Percentiles rank a stretch among this genome's conserved stretches.
phyloP scores from a whole-genome alignment of 495 filamentous ascomycete genomes.

The Penicillium cosmopolitanum region DNA sequence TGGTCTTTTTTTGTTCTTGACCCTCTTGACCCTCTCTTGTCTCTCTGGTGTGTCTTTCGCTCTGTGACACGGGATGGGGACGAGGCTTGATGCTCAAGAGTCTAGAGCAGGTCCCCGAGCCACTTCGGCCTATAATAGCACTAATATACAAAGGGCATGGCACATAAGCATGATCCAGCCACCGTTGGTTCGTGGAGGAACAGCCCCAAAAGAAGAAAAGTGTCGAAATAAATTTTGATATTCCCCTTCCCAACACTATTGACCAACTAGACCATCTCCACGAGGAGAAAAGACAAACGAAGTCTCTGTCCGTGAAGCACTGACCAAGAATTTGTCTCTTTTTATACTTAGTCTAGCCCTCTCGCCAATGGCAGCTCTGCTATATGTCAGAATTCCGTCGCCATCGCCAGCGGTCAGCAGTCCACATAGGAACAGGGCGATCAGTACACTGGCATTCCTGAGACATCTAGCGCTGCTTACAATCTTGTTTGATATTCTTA shows the following conservation, averaged over 20 bases:
- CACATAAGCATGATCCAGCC: slow-evolving; percentile 16
- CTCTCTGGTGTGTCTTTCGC: not conserved
- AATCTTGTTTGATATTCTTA: slow-evolving; percentile 1
- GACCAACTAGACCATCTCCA: not conserved
- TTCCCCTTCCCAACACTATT: not conserved
- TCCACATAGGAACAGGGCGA: not conserved
- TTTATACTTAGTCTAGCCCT: not conserved
- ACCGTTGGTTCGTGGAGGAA: slow-evolving; percentile 10
- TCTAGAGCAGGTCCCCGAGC: slow-evolving; percentile 8
- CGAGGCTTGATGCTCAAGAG: slow-evolving; percentile 9
- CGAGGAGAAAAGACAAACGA: slow-evolving; percentile 2
- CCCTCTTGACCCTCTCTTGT: not conserved
- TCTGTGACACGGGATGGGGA: slow-evolving; percentile 2
- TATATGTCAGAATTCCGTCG: not conserved
- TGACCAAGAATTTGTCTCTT: not conserved
- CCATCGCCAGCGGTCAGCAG: slow-evolving; percentile 1
- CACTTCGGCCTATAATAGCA: slow-evolving; percentile 9
- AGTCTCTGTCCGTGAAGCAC: not conserved
- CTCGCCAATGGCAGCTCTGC: not conserved
- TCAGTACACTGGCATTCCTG: not conserved
- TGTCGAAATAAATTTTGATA: not conserved
- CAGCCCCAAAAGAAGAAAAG: not conserved
- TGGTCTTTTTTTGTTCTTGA: not conserved
- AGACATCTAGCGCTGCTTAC: not conserved
- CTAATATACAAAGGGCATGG: slow-evolving; percentile 7